These are phyloP conservation scores for Lithohypha guttulata DNA, from an alignment of 2,329 filamentous ascomycete species.

Conservation along the genomic window DNA sequence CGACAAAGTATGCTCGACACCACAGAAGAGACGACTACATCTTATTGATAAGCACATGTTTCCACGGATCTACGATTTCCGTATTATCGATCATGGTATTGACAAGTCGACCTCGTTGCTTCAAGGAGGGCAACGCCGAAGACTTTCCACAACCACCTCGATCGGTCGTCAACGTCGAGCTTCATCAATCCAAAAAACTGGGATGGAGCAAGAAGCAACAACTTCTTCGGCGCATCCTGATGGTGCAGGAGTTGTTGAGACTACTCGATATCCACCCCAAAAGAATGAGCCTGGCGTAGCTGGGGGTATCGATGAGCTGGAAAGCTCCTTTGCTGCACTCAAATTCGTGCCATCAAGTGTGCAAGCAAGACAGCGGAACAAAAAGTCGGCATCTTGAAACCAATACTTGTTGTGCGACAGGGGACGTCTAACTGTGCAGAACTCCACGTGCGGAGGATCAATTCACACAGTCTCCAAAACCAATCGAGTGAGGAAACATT, in stretches of 20 bases:
- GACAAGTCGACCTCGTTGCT: slow-evolving; percentile 74
- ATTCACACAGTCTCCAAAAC: no score
- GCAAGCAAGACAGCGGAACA: slow-evolving; percentile 22
- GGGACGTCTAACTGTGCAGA: no score
- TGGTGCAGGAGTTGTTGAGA: neutral
- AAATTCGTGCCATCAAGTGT: slow-evolving; percentile 36
- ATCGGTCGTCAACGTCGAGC: neutral
- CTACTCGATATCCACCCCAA: neutral
- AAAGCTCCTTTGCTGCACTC: slow-evolving; percentile 35
- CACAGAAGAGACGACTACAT: slow-evolving; percentile 75
- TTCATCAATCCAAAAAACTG: neutral
- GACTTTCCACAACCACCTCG: slow-evolving; percentile 25
- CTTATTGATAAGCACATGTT: slow-evolving; percentile 92
- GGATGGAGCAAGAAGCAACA: neutral
- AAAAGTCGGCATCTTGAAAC: slow-evolving; percentile 4
- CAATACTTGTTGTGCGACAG: no score
- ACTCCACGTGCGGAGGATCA: no score
- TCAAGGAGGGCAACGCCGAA: slow-evolving; percentile 35
- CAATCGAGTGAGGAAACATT: neutral
- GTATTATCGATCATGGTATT: slow-evolving; percentile 75
- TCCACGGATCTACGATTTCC: slow-evolving; percentile 78
- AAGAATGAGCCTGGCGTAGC: no score
- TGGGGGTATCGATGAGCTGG: slow-evolving; percentile 32
- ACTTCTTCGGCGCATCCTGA: slow-evolving; percentile 5
- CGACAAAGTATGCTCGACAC: slow-evolving; percentile 70